A percentile compares a stretch with the other conserved stretches of the same genome.
Evolutionary conservation across 1,139 yeast species (phyloP).

Genomic region (Saccharomyces hybrid): DNA sequence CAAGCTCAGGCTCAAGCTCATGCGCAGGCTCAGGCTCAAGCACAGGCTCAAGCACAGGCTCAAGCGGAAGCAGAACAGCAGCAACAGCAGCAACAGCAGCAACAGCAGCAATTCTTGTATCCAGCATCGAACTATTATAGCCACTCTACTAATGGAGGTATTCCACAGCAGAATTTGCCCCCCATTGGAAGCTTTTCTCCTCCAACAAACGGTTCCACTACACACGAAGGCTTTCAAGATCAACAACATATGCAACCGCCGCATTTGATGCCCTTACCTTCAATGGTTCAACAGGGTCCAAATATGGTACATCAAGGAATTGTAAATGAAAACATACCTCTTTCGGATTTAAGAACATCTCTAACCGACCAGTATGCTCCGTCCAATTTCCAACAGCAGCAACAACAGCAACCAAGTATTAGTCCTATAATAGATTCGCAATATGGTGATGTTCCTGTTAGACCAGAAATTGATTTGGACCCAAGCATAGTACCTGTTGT

Average conservation of each 20-base stretch:
- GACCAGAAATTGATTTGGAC: constrained; percentile 40
- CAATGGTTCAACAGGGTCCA: constrained; percentile 4
- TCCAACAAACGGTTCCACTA: constrained; percentile 37
- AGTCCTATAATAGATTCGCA: background rate
- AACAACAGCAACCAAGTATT: background rate
- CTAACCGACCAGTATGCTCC: background rate
- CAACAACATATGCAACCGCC: constrained; percentile 12
- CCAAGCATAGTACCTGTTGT: constrained; percentile 79
- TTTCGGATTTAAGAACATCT: background rate
- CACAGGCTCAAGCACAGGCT: constrained; percentile 13
- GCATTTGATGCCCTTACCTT: constrained; percentile 3
- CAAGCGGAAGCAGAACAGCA: constrained; percentile 9
- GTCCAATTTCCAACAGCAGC: background rate
- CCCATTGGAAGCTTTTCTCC: constrained; percentile 96
- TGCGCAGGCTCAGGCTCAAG: constrained; percentile 8
- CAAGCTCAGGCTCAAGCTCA: constrained; percentile 4
- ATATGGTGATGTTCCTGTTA: constrained; percentile 41
- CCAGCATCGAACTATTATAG: background rate
- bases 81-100: constrained; percentile 6
- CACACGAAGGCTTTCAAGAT: constrained; percentile 11
- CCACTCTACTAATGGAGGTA: background rate
- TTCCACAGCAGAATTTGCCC: constrained; percentile 52
- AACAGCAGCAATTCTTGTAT: background rate
- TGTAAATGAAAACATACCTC: constrained; percentile 3
- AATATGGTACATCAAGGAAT: background rate